Conservation (phyloP, 371 early-diverging fungal species). For the Aphelidium insulamus region DNA sequence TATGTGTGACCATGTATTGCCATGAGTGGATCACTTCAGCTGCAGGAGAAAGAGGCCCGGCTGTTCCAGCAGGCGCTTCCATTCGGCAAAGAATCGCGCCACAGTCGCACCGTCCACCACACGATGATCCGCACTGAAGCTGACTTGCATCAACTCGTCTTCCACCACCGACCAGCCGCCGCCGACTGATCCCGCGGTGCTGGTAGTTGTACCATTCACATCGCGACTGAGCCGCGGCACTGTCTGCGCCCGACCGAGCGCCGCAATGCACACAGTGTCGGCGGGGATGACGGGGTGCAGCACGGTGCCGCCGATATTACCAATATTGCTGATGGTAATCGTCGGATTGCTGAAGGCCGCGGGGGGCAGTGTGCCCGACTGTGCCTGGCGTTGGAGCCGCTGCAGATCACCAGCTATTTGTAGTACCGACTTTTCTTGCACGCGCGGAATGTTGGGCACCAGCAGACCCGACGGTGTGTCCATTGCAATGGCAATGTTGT, state of each 20-base stretch:
- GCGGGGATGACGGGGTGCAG: slow-evolving; percentile 78
- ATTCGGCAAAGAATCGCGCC: slow-evolving; percentile 65
- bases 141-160: slow-evolving; percentile 46
- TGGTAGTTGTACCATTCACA: no score
- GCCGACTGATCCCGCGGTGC: no score
- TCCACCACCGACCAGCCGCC: slow-evolving; percentile 37
- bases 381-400: slow-evolving; percentile 45
- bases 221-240: slow-evolving; percentile 42
- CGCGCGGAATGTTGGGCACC: slow-evolving; percentile 85
- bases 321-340: slow-evolving; percentile 83
- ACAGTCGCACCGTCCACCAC: slow-evolving; percentile 94
- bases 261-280: slow-evolving; percentile 73
- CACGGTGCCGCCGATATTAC: slow-evolving; percentile 76
- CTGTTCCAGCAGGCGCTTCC: slow-evolving; percentile 70
- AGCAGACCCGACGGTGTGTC: slow-evolving; percentile 82
- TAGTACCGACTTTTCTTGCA: slow-evolving; percentile 63
- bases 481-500: slow-evolving; percentile 92
- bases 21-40: slow-evolving; percentile 1
- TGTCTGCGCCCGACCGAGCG: slow-evolving; percentile 59
- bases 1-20: no score
- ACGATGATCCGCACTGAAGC: slow-evolving; percentile 90
- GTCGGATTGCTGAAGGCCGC: slow-evolving; percentile 65
- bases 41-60: slow-evolving; percentile 11
- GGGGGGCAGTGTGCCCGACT: slow-evolving; percentile 29
- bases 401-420: slow-evolving; percentile 73